Conservation (phyloP, 768 basidiomycete genomes). For the Tephrocybe sp. region DNA sequence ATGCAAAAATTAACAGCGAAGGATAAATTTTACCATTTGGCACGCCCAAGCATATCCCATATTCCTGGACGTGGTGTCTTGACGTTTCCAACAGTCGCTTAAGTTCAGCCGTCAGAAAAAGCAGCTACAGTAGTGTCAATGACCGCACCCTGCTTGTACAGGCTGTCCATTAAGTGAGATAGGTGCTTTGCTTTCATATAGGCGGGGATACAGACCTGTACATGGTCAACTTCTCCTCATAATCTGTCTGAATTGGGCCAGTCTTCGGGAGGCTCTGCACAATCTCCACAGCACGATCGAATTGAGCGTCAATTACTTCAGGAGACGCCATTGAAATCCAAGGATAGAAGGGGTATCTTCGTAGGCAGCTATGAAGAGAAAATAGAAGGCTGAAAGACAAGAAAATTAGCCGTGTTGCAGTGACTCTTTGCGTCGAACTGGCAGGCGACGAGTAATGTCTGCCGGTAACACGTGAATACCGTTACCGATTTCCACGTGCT, state of each 20-base stretch:
- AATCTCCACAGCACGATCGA: slow-evolving; percentile 92
- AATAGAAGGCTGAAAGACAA: background rate
- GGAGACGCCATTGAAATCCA: slow-evolving; percentile 54
- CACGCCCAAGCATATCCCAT: slow-evolving; percentile 88
- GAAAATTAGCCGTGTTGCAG: background rate
- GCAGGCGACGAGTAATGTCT: background rate
- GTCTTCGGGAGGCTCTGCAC: slow-evolving; percentile 91
- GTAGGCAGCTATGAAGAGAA: background rate
- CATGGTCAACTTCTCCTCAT: slow-evolving; percentile 93
- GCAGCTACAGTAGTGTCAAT: background rate
- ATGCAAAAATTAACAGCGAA: background rate
- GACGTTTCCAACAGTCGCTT: slow-evolving; percentile 90
- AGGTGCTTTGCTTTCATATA: background rate
- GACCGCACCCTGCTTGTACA: slow-evolving; percentile 89
- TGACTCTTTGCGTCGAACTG: too few relatives aligned
- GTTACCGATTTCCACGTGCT: background rate
- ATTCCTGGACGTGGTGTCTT: slow-evolving; percentile 76
- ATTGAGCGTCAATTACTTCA: slow-evolving; percentile 78
- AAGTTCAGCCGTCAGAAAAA: slow-evolving; percentile 9
- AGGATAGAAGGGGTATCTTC: slow-evolving; percentile 2
- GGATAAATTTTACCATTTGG: slow-evolving; percentile 75
- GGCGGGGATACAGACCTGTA: slow-evolving; percentile 61
- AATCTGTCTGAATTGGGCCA: slow-evolving; percentile 93
- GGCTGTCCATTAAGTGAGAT: slow-evolving; percentile 38
- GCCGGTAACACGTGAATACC: background rate